phyloP scores from a whole-genome alignment of 495 filamentous ascomycete species.

The Achaetomiella virescens region DNA sequence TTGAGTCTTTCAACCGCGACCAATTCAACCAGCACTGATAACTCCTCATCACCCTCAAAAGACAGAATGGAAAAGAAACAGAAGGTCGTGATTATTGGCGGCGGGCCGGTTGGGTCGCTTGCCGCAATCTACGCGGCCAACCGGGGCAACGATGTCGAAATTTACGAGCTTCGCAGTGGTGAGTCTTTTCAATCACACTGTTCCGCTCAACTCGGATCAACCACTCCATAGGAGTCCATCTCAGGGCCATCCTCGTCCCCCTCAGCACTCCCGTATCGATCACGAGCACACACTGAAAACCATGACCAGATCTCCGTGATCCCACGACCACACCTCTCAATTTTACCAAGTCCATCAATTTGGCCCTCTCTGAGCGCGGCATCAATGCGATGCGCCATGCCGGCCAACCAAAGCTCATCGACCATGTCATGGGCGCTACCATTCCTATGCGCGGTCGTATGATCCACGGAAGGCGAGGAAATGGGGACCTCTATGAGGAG shows the following conservation, averaged over 20 bases:
- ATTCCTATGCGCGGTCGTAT: slow-evolving; percentile 97
- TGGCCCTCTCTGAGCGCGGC: slow-evolving; percentile 91
- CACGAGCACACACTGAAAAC: background rate
- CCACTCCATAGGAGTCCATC: too few relatives aligned
- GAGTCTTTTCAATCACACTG: slow-evolving; percentile 31
- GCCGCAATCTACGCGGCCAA: slow-evolving; percentile 88
- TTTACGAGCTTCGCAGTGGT: slow-evolving; percentile 94
- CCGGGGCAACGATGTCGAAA: slow-evolving; percentile 79
- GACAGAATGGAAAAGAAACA: slow-evolving; percentile 34
- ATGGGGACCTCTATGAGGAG: slow-evolving; percentile 65
- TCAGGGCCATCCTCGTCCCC: too few relatives aligned
- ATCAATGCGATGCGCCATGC: slow-evolving; percentile 75
- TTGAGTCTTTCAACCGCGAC: background rate
- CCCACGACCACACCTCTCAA: slow-evolving; percentile 80
- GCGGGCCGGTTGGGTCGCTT: slow-evolving; percentile 86
- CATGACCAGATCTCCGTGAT: slow-evolving; percentile 68
- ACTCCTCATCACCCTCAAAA: background rate
- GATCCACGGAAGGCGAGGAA: slow-evolving; percentile 72
- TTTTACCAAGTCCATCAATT: slow-evolving; percentile 96
- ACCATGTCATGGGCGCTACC: slow-evolving; percentile 65
- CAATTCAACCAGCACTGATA: too few relatives aligned
- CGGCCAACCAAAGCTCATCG: slow-evolving; percentile 55
- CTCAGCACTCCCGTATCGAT: too few relatives aligned
- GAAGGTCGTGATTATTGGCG: slow-evolving; percentile 80
- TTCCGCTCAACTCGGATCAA: background rate